Evolutionary conservation across 2,329 filamentous ascomycete species (phyloP), one percentile per base, ranked within the genome.

Genomic region (Emergomyces orientalis): DNA sequence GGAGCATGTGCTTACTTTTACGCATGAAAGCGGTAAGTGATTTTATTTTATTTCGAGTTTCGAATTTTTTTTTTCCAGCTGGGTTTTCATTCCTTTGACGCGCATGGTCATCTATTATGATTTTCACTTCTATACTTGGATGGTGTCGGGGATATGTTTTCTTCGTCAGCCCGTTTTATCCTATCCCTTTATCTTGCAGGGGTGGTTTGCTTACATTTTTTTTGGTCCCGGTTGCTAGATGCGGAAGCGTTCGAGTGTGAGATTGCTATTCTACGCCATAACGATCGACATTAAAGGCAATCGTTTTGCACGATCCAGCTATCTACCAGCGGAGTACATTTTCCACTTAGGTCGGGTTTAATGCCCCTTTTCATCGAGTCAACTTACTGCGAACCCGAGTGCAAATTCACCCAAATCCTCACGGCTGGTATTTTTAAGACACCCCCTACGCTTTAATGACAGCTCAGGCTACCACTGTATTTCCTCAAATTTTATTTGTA

Each of bases 1-100:
- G 3, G 73, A 76, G 54, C 74, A 78, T 66, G 65, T 77, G 25
- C 63, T 81, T 32, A 72, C 70, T 14, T 80, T 80, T 63, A 71
- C 65, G 57, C 69, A 65, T 47, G 61, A 66, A 27, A 62, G 64
- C 34, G 75, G 77, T 77, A 62, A 65, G 69, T 67, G n/a, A 32
- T 45, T 27, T 63, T 49, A 3, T 14, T 49, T 25, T 27, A 6
- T 47, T 47, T 22, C 7, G 43, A 27, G n/a, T 43, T n/a, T 58
- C n/a, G n/a, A 27, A 37, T 41, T 45, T 47, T 6, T 47, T n/a
- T 56, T n/a, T 63, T 0, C 2, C 2, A 19, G 41, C 14, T 41
- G 3, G 8, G n/a, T 14, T 7, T n/a, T 61, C 5, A 17, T 32
- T 9, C 19, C 13, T 39, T 51, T 71, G 41, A 68, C 37, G 27